Evolutionary conservation across 345 rosid species (phyloP).

Genomic region (Zanthoxylum bungeanum): DNA sequence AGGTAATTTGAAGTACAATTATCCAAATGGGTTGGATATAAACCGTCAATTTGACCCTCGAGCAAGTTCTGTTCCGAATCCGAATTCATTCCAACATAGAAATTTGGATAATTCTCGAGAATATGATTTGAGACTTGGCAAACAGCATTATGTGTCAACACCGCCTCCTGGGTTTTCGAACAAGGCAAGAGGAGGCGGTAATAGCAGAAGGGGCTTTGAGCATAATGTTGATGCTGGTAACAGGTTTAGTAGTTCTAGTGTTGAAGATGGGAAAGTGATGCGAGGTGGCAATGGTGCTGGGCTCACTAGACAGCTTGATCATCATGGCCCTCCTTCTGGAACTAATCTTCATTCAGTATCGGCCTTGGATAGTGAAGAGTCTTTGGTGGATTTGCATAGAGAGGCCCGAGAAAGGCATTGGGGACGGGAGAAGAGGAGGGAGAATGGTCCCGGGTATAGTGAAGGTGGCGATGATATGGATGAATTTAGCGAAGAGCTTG

Average conservation of each 20-base stretch:
- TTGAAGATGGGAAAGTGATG: conserved; percentile 21
- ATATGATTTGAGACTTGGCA: conserved; percentile 35
- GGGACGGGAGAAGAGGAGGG: conserved; percentile 23
- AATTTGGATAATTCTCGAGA: conserved; percentile 29
- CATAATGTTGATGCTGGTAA: conserved; percentile 28
- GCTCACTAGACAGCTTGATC: conserved; percentile 57
- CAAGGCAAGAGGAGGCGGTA: conserved; percentile 38
- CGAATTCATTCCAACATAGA: conserved; percentile 24
- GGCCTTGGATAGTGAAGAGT: conserved; percentile 41
- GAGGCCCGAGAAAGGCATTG: conserved; percentile 27
- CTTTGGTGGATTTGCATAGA: conserved; percentile 33
- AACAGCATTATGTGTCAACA: conserved; percentile 31
- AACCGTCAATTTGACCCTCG: conserved; percentile 31
- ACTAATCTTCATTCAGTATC: conserved; percentile 52
- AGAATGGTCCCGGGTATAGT: conserved; percentile 8
- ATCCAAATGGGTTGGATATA: conserved; percentile 29
- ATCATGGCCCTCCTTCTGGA: conserved; percentile 57
- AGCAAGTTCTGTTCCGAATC: conserved; percentile 24
- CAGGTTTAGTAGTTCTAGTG: conserved; percentile 14
- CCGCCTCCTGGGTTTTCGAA: conserved; percentile 48
- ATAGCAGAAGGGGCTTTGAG: conserved; percentile 31
- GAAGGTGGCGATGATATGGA: conserved; percentile 33
- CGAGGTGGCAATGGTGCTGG: conserved; percentile 29
- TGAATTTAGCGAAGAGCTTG: conserved; percentile 49
- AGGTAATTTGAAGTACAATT: conserved; percentile 26